A percentile compares a stretch with the other conserved stretches of the same genome.
Evolutionary conservation across 2,329 filamentous ascomycete genomes (phyloP).

Genomic region (Domatiomyces catenatus): DNA sequence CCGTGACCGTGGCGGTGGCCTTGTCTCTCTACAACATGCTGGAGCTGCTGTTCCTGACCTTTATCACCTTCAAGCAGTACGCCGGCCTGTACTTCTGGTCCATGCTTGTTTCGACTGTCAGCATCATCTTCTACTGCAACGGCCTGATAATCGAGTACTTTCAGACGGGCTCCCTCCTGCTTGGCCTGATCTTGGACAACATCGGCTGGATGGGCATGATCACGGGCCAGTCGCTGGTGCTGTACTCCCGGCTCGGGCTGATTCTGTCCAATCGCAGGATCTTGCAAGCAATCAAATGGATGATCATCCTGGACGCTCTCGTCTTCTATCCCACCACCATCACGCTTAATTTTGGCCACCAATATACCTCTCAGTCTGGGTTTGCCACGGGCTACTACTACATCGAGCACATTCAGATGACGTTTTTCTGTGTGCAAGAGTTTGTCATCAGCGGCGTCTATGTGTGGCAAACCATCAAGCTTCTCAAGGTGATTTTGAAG

Average conservation of each 20-base stretch:
- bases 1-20: background rate
- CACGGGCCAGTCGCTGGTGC: slow-evolving; percentile 45
- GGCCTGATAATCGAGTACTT: slow-evolving; percentile 8
- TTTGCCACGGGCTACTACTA: slow-evolving; percentile 26
- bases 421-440: slow-evolving; percentile 32
- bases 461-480: slow-evolving; percentile 37
- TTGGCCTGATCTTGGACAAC: slow-evolving; percentile 27
- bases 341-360: slow-evolving; percentile 22
- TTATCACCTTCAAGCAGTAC: slow-evolving; percentile 34
- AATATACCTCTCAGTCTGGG: slow-evolving; percentile 15
- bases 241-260: slow-evolving; percentile 48
- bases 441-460: slow-evolving; percentile 35
- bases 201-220: slow-evolving; percentile 47
- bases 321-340: slow-evolving; percentile 31
- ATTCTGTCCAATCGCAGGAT: slow-evolving; percentile 37
- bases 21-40: slow-evolving; percentile 23
- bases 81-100: slow-evolving; percentile 37
- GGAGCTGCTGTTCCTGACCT: slow-evolving; percentile 32
- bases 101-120: slow-evolving; percentile 28
- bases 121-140: slow-evolving; percentile 29
- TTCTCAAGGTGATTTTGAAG: slow-evolving; percentile 25
- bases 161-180: background rate
- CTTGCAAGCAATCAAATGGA: slow-evolving; percentile 27
- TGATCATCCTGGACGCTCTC: slow-evolving; percentile 32
- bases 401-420: slow-evolving; percentile 32